Base-by-base conservation (phyloP, 2,329 filamentous ascomycete genomes). In the Pseudogymnoascus sp. region DNA sequence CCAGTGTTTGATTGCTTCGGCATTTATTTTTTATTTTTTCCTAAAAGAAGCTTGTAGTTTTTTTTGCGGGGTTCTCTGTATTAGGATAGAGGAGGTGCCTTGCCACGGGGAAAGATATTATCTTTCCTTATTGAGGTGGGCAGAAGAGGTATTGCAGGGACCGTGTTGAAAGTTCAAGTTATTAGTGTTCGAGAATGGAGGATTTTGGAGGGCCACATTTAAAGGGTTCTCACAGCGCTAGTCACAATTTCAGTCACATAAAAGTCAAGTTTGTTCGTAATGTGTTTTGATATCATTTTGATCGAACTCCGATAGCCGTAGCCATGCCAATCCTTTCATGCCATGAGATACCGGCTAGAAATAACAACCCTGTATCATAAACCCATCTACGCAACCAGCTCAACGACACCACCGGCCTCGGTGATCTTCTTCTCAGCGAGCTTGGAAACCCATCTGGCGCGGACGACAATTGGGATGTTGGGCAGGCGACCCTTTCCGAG, bases 391-490 rank as follows among this genome's bases (percentile, higher is more conserved):
- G 92, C 92, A 76, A 97, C 91, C 78, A 97, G 85, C 86, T 97
- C 91, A 74, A 96, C 84, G 75, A 96, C 90, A 81, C 93, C 93
- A 79, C 94, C 94, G 74, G 92, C 93, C 80, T 94, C 91, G 78
- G 90, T 96, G 81, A 99, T 97, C 90, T 99, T 99, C 83, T 91
- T 85, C 89, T 99, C 94, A 71, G 94, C 94, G 79, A 96, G 88
- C 78, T 90, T 89, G 85, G 88, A 92, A 81, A 99, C 90, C 84
- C 92, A 97, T 78, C 94, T 85, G 72, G 94, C 93, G 77, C 91
- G 91, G 71, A 99, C 92, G 74, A 99, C 91, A 74, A 99, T 80
- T 71, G 94, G 94, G 74, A 97, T 86, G 76, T 93, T 84, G 75
- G 94, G 93, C 74, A 97, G 84, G 76, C 93, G 88, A 80, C 94